phyloP scores from a whole-genome alignment of 306 rosid genomes.

The Prunus persica region Prunus_persica_NCBIv2 NC_034016.1:1997001-1997500 shows the following conservation, averaged over 20 bases:
- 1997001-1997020: constrained; percentile 73
- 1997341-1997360: constrained; percentile 78
- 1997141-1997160: constrained; percentile 83
- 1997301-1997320: constrained; percentile 55
- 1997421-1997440: constrained; percentile 83
- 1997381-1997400: constrained; percentile 64
- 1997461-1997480: constrained; percentile 66
- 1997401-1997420: constrained; percentile 64
- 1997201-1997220: constrained; percentile 79
- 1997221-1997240: constrained; percentile 75
- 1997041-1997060: constrained; percentile 71
- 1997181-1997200: constrained; percentile 71
- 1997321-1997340: constrained; percentile 57
- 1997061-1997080: constrained; percentile 85
- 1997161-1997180: constrained; percentile 76
- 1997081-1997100: constrained; percentile 82
- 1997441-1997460: constrained; percentile 59
- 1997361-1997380: constrained; percentile 66
- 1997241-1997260: constrained; percentile 68
- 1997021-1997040: constrained; percentile 70
- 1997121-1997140: constrained; percentile 75
- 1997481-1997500: constrained; percentile 72
- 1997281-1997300: constrained; percentile 77
- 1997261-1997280: constrained; percentile 66
- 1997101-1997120: constrained; percentile 68